Percentiles rank a stretch among this genome's conserved stretches.
Evolutionary conservation across 441 rosid genomes (phyloP).

Genomic region (Aleurites moluccanus): DNA sequence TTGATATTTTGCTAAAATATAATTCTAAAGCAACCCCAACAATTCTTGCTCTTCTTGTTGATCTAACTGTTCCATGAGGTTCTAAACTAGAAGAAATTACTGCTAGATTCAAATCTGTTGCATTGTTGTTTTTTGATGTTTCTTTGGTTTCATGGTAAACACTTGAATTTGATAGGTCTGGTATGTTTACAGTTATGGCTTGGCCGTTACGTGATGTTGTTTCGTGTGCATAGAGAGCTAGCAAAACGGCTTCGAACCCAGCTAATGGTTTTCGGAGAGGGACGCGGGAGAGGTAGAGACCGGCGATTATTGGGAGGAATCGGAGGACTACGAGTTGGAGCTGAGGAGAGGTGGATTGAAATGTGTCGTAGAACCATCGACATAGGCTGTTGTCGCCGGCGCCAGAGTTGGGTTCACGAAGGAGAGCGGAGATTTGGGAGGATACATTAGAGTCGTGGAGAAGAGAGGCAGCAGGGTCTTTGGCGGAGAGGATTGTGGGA

Average conservation of each 20-base stretch:
- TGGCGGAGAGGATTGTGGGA: constrained; percentile 40
- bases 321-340: constrained; percentile 80
- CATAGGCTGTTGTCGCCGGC: constrained; percentile 79
- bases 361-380: constrained; percentile 91
- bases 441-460: constrained; percentile 54
- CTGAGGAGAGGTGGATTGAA: constrained; percentile 55
- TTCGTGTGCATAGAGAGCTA: constrained; percentile 80
- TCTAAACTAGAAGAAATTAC: constrained; percentile 73
- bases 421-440: constrained; percentile 60
- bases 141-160: constrained; percentile 68
- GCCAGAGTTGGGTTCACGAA: constrained; percentile 66
- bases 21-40: constrained; percentile 75
- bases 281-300: constrained; percentile 74
- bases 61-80: constrained; percentile 73
- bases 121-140: constrained; percentile 24
- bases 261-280: constrained; percentile 59
- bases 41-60: constrained; percentile 67
- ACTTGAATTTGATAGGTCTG: constrained; percentile 69
- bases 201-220: constrained; percentile 63
- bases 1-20: constrained; percentile 51
- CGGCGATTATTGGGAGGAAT: constrained; percentile 63
- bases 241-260: constrained; percentile 83
- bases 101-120: constrained; percentile 59
- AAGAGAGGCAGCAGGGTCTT: constrained; percentile 44
- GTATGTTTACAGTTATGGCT: constrained; percentile 58